These are phyloP conservation scores for Hypoxylon fuscum DNA, from an alignment of 495 filamentous ascomycete genomes.

Conservation along the genomic window DNA sequence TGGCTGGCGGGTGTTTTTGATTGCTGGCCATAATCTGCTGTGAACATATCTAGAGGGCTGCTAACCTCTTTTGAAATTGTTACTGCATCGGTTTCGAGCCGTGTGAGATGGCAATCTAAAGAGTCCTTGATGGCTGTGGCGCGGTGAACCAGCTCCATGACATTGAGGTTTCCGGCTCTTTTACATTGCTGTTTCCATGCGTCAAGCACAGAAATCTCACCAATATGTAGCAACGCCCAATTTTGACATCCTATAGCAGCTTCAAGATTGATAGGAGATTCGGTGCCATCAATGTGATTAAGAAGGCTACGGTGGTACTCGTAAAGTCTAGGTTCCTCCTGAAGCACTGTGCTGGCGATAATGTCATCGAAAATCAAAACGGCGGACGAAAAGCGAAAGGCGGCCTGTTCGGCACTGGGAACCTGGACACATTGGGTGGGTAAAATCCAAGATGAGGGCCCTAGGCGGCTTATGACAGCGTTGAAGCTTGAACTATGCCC, in stretches of 20 bases:
- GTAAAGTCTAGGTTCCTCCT: slow-evolving; percentile 52
- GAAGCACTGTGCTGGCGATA: slow-evolving; percentile 56
- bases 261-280: slow-evolving; percentile 50
- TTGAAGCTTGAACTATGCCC: slow-evolving; percentile 23
- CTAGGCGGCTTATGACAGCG: slow-evolving; percentile 45
- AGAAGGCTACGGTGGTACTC: slow-evolving; percentile 53
- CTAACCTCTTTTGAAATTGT: background rate
- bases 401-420: slow-evolving; percentile 60
- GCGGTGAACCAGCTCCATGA: slow-evolving; percentile 55
- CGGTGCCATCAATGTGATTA: background rate
- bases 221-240: slow-evolving; percentile 56
- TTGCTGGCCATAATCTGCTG: slow-evolving; percentile 1
- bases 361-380: slow-evolving; percentile 60
- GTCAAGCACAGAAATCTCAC: slow-evolving; percentile 59
- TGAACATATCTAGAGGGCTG: slow-evolving; percentile 4
- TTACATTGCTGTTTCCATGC: slow-evolving; percentile 60
- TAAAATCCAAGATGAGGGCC: slow-evolving; percentile 41
- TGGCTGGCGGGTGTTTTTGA: slow-evolving; percentile 9
- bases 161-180: slow-evolving; percentile 51
- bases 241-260: slow-evolving; percentile 57
- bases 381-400: slow-evolving; percentile 62
- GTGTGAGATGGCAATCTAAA: slow-evolving; percentile 44
- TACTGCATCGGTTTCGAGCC: slow-evolving; percentile 26
- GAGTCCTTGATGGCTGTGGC: slow-evolving; percentile 51
- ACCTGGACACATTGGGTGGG: slow-evolving; percentile 34